phyloP scores from a whole-genome alignment of 2,329 filamentous ascomycete genomes.

The Lasiodiplodia hormozganensis region DNA sequence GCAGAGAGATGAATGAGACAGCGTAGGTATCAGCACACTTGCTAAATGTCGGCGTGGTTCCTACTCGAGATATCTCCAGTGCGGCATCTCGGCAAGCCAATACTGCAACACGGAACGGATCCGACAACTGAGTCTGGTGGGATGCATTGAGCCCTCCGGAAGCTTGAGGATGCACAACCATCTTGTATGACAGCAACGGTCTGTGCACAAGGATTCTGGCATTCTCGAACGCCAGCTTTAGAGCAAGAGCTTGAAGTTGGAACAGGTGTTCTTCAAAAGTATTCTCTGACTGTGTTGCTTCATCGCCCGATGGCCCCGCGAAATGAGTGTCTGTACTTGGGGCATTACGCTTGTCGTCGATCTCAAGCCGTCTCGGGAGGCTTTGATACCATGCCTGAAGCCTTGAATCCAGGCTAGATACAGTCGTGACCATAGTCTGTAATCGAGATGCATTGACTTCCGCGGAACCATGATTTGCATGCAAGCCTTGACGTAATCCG shows the following conservation, averaged over 20 bases:
- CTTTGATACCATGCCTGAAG: not conserved
- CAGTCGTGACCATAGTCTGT: not conserved
- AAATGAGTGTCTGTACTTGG: too few relatives aligned
- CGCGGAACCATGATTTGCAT: not conserved
- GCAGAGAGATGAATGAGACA: constrained; percentile 10
- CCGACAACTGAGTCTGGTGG: not conserved
- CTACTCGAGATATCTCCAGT: not conserved
- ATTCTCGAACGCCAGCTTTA: constrained; percentile 9
- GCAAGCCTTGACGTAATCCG: not conserved
- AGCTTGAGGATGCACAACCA: not conserved
- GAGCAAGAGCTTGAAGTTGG: constrained; percentile 14
- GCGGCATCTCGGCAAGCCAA: not conserved
- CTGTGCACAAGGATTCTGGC: constrained; percentile 2
- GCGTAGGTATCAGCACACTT: not conserved
- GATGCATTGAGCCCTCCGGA: not conserved
- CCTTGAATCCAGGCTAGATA: not conserved
- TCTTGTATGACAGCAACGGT: constrained; percentile 3
- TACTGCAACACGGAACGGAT: not conserved
- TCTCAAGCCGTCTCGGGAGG: not conserved
- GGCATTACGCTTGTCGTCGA: not conserved
- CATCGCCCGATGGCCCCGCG: not conserved
- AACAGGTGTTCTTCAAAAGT: not conserved
- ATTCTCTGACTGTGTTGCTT: too few relatives aligned
- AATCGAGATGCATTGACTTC: not conserved
- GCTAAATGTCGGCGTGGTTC: not conserved